Percentiles rank a stretch among this genome's conserved stretches.
phyloP scores from a whole-genome alignment of 2,329 filamentous ascomycete genomes.

The Neofusicoccum ribis region DNA sequence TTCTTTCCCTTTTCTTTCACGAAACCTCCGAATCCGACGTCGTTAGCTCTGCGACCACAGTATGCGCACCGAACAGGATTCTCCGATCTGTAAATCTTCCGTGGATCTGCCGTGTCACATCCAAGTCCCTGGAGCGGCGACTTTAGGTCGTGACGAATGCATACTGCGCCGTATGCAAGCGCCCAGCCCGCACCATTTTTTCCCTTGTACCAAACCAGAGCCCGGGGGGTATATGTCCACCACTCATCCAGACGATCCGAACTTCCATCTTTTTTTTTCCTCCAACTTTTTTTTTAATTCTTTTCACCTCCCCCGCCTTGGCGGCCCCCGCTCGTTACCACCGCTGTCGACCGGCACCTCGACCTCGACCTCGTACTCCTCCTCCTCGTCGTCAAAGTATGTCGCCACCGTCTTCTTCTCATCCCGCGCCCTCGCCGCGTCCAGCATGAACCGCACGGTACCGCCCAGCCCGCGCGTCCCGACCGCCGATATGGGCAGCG shows the following conservation, averaged over 20 bases:
- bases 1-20: no score
- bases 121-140: no score
- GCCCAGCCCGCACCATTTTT: no score
- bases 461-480: constrained; percentile 59
- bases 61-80: no score
- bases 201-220: no score
- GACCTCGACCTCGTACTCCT: constrained; percentile 75
- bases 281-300: neutral
- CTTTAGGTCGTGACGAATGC: no score
- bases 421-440: constrained; percentile 69
- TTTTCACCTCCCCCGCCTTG: constrained; percentile 12
- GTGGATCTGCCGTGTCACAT: no score
- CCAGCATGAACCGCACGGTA: constrained; percentile 87
- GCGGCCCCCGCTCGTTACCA: constrained; percentile 25
- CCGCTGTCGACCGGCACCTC: constrained; percentile 50
- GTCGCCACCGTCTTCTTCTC: constrained; percentile 69
- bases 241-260: constrained; percentile 3
- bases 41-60: no score
- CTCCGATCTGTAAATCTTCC: no score
- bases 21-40: no score
- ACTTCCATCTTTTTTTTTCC: constrained; percentile 20
- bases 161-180: no score
- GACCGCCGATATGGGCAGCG: constrained; percentile 30
- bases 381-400: constrained; percentile 72
- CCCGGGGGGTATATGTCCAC: no score